These are phyloP conservation scores for Metschnikowia cerradonensis DNA, from an alignment of 805 yeast species.

Conservation along the genomic window DNA sequence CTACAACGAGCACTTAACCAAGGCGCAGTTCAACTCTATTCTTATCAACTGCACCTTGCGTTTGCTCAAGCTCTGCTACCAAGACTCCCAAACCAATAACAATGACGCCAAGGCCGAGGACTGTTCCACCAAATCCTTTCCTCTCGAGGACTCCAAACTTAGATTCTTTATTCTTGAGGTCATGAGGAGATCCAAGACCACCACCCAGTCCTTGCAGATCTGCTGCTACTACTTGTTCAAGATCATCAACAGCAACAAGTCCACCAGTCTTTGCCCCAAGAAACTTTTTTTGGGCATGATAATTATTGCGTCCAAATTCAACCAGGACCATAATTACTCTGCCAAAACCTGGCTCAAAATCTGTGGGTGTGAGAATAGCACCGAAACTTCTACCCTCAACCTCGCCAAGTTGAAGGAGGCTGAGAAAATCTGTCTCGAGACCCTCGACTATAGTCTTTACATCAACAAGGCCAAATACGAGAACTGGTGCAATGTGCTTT, in stretches of 20 bases:
- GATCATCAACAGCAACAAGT: slow-evolving; percentile 26
- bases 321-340: slow-evolving; percentile 68
- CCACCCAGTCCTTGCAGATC: slow-evolving; percentile 59
- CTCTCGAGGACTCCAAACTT: slow-evolving; percentile 16
- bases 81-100: slow-evolving; percentile 1
- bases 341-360: slow-evolving; percentile 71
- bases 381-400: slow-evolving; percentile 30
- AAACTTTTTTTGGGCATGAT: slow-evolving; percentile 64
- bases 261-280: slow-evolving; percentile 49
- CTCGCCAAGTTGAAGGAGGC: slow-evolving; percentile 44
- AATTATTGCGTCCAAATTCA: slow-evolving; percentile 68
- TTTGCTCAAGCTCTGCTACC: slow-evolving; percentile 32
- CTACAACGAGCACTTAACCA: slow-evolving; percentile 37
- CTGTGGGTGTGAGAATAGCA: slow-evolving; percentile 46
- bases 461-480: slow-evolving; percentile 47
- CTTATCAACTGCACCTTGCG: slow-evolving; percentile 35
- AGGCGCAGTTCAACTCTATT: slow-evolving; percentile 38
- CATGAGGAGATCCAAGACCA: slow-evolving; percentile 51
- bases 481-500: slow-evolving; percentile 42
- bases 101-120: too few relatives aligned
- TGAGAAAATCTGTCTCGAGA: slow-evolving; percentile 51
- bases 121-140: too few relatives aligned
- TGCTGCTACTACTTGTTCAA: slow-evolving; percentile 62
- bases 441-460: slow-evolving; percentile 55
- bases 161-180: slow-evolving; percentile 39